These are phyloP conservation scores for Cicer pinnatifidum DNA, from an alignment of 306 rosid species.

Conservation along the genomic window DNA sequence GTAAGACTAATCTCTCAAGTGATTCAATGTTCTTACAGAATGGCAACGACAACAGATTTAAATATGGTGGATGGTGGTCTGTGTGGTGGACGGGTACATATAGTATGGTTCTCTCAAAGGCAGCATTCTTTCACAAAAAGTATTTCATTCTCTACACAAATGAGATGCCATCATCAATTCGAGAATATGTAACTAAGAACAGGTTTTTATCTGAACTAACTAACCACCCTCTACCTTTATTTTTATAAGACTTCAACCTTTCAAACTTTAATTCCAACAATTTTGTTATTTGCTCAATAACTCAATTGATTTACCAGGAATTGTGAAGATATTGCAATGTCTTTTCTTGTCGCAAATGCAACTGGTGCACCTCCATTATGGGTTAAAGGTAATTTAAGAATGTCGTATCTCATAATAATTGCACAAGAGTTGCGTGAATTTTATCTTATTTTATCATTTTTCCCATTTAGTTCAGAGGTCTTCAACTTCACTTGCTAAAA, in stretches of 20 bases:
- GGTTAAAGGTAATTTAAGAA: conserved; percentile 76
- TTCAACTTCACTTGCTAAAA: conserved; percentile 5
- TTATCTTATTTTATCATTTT: background rate
- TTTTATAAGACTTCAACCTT: conserved; percentile 11
- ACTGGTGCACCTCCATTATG: conserved; percentile 95
- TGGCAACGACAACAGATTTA: conserved; percentile 51
- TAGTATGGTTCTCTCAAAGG: conserved; percentile 97
- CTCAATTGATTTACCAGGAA: conserved; percentile 67
- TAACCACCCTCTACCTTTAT: background rate
- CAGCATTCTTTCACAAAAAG: conserved; percentile 95
- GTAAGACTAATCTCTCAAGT: conserved; percentile 22
- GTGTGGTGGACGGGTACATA: conserved; percentile 99
- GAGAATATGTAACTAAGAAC: conserved; percentile 68
- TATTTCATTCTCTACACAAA: conserved; percentile 76
- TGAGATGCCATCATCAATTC: conserved; percentile 84
- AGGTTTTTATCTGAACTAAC: conserved; percentile 62
- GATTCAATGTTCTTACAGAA: conserved; percentile 57
- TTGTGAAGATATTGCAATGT: conserved; percentile 99
- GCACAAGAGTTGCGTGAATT: background rate
- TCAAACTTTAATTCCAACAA: background rate
- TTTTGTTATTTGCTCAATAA: conserved; percentile 32
- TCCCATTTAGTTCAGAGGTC: conserved; percentile 12
- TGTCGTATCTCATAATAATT: background rate
- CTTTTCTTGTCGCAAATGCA: conserved; percentile 91
- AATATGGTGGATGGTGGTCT: conserved; percentile 98